These are phyloP conservation scores for Nothophoma quercina DNA, from an alignment of 2,329 filamentous ascomycete genomes.

Conservation along the genomic window DNA sequence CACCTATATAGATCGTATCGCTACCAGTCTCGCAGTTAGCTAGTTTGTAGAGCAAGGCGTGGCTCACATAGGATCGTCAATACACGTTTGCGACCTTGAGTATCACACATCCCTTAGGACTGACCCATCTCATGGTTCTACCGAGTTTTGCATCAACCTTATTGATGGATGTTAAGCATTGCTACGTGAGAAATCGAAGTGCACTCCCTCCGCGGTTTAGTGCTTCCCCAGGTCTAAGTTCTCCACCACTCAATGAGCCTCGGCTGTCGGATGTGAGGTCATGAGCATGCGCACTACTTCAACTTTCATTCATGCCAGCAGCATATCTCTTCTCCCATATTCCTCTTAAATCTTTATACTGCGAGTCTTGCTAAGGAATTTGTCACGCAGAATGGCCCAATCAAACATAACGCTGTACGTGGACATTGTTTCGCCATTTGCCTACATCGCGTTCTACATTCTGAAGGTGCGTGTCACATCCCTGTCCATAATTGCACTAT, in stretches of 20 bases:
- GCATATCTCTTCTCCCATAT: not conserved
- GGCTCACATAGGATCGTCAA: too few relatives aligned
- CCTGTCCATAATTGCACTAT: not conserved
- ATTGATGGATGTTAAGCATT: too few relatives aligned
- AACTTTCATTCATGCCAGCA: too few relatives aligned
- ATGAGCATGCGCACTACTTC: not conserved
- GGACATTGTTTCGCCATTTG: conserved; percentile 68
- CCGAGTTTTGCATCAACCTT: too few relatives aligned
- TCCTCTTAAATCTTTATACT: not conserved
- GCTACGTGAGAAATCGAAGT: too few relatives aligned
- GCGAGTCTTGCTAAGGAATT: not conserved
- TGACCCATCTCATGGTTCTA: too few relatives aligned
- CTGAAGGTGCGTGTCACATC: conserved; percentile 55
- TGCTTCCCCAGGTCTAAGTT: conserved; percentile 8
- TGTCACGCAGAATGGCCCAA: conserved; percentile 49
- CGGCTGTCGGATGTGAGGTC: conserved; percentile 13
- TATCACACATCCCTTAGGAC: too few relatives aligned
- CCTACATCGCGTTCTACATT: conserved; percentile 66
- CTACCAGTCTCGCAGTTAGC: too few relatives aligned
- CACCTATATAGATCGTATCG: too few relatives aligned
- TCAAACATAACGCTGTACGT: conserved; percentile 65
- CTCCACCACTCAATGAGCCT: conserved; percentile 1
- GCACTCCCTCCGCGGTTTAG: too few relatives aligned
- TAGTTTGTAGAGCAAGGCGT: too few relatives aligned
- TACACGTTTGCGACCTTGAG: too few relatives aligned